Evolutionary conservation across 331 rosid genomes (phyloP), one percentile per base, ranked within the genome.

Genomic region (Malus hybrid): DNA sequence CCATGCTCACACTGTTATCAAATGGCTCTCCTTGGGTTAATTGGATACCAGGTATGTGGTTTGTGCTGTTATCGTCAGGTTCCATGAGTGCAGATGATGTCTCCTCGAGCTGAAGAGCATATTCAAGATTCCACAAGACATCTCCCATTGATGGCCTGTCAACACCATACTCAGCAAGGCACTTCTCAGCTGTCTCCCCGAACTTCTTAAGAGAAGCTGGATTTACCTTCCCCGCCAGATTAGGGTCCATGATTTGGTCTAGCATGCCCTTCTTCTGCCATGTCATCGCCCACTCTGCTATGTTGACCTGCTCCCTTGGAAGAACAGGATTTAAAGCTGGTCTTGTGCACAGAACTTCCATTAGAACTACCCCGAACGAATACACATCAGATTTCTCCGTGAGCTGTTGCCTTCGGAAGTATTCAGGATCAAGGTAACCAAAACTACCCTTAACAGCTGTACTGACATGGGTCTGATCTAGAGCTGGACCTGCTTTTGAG

Each of bases 201-300:
- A 90, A 90, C 84, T 94, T 94, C 87, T 87, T 91, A 6, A 94
- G 96, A 9, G 97, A 92, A 73, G 97, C 90, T 16, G 87, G 85
- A 76, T 92, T 92, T 50, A 88, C 97, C 75, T 87, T 90, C 65
- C 99, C 99, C 11, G 67, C 88, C 36, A 94, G 86, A 80, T 91
- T 86, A 34, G 83, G 82, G 85, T 94, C 99, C 96, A 94, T 89
- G 88, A 94, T 84, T 71, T 90, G 96, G 77, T 94, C 96, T 63
- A 94, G 96, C 96, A 92, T 88, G 33, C 97, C 99, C 85, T 92
- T 94, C 85, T 92, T 88, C 85, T 92, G 96, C 97, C 99, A 94
- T 5, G 68, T 79, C 95, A 92, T 88, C 22, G 97, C 97, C 96
- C 96, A 94, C 83, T 90, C 99, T 10, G 99, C 99, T 83, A 94